Evolutionary conservation across 2,329 filamentous ascomycete species (phyloP).

Genomic region (Bimuria novae-zelandiae): DNA sequence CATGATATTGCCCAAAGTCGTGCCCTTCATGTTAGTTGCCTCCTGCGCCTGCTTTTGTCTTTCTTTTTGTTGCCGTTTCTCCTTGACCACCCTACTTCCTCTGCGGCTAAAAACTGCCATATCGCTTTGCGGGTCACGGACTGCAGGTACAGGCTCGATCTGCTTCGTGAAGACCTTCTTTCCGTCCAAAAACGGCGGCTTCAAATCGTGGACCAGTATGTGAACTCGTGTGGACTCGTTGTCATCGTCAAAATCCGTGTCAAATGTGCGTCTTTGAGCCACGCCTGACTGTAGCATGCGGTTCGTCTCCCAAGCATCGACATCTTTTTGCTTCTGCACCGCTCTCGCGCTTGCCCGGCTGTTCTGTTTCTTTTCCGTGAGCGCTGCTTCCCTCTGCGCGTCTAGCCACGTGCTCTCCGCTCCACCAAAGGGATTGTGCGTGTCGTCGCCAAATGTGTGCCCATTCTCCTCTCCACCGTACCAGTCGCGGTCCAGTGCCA

Average conservation of each 20-base stretch:
- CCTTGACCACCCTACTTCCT: slow-evolving; percentile 89
- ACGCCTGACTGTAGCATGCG: slow-evolving; percentile 97
- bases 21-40: slow-evolving; percentile 90
- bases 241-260: slow-evolving; percentile 83
- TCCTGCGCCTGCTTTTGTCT: slow-evolving; percentile 93
- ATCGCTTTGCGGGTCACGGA: slow-evolving; percentile 92
- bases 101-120: slow-evolving; percentile 98
- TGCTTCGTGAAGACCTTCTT: slow-evolving; percentile 97
- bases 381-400: slow-evolving; percentile 72
- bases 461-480: slow-evolving; percentile 86
- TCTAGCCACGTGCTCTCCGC: slow-evolving; percentile 75
- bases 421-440: slow-evolving; percentile 88
- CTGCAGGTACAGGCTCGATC: slow-evolving; percentile 89
- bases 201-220: slow-evolving; percentile 88
- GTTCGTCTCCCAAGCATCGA: slow-evolving; percentile 98
- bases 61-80: slow-evolving; percentile 88
- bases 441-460: slow-evolving; percentile 85
- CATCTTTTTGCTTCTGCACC: slow-evolving; percentile 87
- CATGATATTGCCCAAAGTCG: slow-evolving; percentile 91
- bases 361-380: slow-evolving; percentile 79
- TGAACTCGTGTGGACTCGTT: slow-evolving; percentile 89
- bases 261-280: slow-evolving; percentile 83
- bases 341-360: slow-evolving; percentile 73
- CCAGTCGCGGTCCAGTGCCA: slow-evolving; percentile 87
- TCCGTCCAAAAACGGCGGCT: slow-evolving; percentile 92